phyloP scores from a whole-genome alignment of 2,329 filamentous ascomycete species.

The Fusarium ramigenum region DNA sequence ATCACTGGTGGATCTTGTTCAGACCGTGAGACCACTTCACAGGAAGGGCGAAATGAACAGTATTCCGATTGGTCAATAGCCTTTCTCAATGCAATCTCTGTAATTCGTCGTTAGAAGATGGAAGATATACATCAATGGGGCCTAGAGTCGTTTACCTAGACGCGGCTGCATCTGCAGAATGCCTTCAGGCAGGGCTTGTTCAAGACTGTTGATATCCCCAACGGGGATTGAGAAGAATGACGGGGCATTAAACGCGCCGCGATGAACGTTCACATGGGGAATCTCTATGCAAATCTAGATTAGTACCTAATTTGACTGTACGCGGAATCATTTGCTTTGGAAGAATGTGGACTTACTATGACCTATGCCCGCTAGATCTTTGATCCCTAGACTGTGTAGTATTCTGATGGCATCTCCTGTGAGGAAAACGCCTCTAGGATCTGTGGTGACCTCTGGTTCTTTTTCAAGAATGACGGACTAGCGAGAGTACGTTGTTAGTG shows the following conservation, averaged over 20 bases:
- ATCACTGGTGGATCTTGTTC: not conserved
- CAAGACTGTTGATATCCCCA: not conserved
- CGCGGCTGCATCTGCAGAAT: not conserved
- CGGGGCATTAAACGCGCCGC: rapidly evolving
- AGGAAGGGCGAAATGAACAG: not conserved
- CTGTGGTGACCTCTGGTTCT: not conserved
- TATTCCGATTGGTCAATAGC: not conserved
- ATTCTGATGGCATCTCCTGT: not conserved
- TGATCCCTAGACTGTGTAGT: not conserved
- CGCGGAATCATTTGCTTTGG: too few relatives aligned
- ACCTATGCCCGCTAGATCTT: not conserved
- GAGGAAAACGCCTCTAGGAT: not conserved
- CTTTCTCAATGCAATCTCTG: not conserved
- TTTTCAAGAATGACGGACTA: not conserved
- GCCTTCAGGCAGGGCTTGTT: not conserved
- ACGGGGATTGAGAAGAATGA: not conserved
- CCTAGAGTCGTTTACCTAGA: not conserved
- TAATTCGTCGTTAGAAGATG: not conserved
- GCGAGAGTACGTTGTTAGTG: not conserved
- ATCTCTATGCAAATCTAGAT: not conserved
- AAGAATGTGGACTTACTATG: not conserved
- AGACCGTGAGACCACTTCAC: not conserved
- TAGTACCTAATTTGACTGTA: not conserved
- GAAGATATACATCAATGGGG: not conserved
- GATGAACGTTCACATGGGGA: not conserved